phyloP scores from a whole-genome alignment of 2,329 filamentous ascomycete genomes.

The Fusarium fujikuroi region DNA sequence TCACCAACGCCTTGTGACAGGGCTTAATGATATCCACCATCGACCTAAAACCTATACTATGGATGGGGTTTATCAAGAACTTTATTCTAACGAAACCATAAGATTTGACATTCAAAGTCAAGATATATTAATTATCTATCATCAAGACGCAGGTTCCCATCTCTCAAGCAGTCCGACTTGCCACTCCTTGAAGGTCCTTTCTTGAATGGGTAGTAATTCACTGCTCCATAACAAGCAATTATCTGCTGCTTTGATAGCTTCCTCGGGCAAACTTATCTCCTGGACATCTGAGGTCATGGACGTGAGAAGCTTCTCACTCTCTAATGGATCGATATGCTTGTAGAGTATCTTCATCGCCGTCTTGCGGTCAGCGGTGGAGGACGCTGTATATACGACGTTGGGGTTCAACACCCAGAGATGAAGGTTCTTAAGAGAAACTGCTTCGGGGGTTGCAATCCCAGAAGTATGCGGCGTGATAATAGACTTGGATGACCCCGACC shows the following conservation, averaged over 20 bases:
- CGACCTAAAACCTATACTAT: background rate
- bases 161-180: conserved; percentile 69
- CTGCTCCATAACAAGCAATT: conserved; percentile 60
- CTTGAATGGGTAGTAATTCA: conserved; percentile 62
- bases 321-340: conserved; percentile 53
- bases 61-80: background rate
- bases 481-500: conserved; percentile 68
- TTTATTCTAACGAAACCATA: background rate
- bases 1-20: background rate
- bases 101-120: background rate
- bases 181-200: conserved; percentile 73
- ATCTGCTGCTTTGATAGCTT: conserved; percentile 59
- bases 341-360: conserved; percentile 66
- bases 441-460: conserved; percentile 9
- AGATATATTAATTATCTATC: background rate
- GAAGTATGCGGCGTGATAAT: conserved; percentile 56
- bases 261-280: conserved; percentile 65
- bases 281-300: conserved; percentile 66
- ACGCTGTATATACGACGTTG: conserved; percentile 64
- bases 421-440: conserved; percentile 46
- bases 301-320: conserved; percentile 62
- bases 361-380: conserved; percentile 43
- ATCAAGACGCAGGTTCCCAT: conserved; percentile 41
- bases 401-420: conserved; percentile 67
- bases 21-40: background rate